Evolutionary conservation across 495 filamentous ascomycete species (phyloP).

Genomic region (Aspergillus incahuasiensis): DNA sequence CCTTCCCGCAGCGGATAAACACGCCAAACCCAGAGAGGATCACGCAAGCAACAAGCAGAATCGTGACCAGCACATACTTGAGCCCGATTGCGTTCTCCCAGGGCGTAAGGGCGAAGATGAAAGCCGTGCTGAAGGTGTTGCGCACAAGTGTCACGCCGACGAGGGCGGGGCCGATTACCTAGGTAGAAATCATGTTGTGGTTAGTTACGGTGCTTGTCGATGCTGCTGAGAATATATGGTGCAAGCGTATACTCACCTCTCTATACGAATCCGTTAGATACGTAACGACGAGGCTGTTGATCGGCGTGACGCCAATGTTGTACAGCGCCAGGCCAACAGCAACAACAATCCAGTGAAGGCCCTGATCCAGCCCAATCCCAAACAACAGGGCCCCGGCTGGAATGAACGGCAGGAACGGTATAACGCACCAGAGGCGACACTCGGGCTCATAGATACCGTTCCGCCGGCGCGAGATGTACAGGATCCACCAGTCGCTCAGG

Average conservation of each 20-base stretch:
- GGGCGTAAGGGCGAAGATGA: conserved; percentile 24
- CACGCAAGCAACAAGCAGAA: background rate
- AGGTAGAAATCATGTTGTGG: no score
- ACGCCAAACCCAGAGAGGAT: background rate
- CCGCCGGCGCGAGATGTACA: conserved; percentile 22
- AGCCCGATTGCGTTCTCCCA: conserved; percentile 26
- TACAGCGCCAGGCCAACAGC: conserved; percentile 22
- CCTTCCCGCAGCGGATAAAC: background rate
- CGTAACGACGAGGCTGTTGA: conserved; percentile 8
- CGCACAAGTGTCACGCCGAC: conserved; percentile 25
- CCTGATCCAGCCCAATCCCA: conserved; percentile 14
- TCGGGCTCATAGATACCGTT: conserved; percentile 30
- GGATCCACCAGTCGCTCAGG: conserved; percentile 26
- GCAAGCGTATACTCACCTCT: conserved; percentile 16
- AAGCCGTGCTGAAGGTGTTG: conserved; percentile 20
- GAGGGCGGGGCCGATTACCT: conserved; percentile 25
- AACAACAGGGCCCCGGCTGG: no score
- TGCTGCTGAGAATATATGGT: background rate
- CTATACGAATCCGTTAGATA: conserved; percentile 27
- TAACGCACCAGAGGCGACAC: conserved; percentile 14
- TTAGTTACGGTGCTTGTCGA: conserved; percentile 4
- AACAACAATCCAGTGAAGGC: conserved; percentile 21
- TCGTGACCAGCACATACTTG: background rate
- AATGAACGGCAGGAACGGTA: conserved; percentile 11
- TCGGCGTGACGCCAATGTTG: conserved; percentile 20